Evolutionary conservation across 169 alveolate genomes (phyloP).

Genomic region (Fabrea salina): DNA sequence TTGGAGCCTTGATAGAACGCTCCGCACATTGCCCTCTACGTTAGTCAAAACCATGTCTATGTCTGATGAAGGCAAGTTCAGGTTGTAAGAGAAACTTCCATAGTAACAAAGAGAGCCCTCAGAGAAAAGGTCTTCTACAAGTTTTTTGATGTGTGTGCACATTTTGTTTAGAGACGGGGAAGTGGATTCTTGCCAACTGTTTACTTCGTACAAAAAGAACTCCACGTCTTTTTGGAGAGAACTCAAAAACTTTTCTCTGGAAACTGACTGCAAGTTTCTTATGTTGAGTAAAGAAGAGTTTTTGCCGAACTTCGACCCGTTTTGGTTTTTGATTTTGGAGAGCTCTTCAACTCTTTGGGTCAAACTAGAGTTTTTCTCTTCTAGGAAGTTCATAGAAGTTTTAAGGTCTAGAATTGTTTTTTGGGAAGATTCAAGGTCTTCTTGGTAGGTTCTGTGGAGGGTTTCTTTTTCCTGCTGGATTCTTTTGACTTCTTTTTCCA

Average conservation of each 20-base stretch:
- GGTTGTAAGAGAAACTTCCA: slow-evolving; percentile 14
- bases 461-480: not conserved
- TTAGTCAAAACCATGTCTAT: slow-evolving; percentile 27
- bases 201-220: slow-evolving; percentile 1
- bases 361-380: too few species aligned
- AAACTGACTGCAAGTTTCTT: not conserved
- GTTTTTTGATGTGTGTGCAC: not conserved
- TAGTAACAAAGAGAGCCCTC: not conserved
- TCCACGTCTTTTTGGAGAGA: not conserved
- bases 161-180: not conserved
- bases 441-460: not conserved
- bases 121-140: not conserved
- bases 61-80: slow-evolving; percentile 13
- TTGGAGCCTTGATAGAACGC: not conserved
- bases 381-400: not conserved
- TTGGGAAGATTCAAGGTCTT: not conserved
- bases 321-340: not conserved
- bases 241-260: not conserved
- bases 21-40: not conserved
- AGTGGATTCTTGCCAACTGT: not conserved
- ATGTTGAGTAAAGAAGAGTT: not conserved
- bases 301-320: not conserved
- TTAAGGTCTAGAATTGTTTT: not conserved
- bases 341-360: not conserved
- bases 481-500: not conserved